These are phyloP conservation scores for Diddensiella caesifluorescens DNA, from an alignment of 805 yeast genomes.

Conservation along the genomic window DNA sequence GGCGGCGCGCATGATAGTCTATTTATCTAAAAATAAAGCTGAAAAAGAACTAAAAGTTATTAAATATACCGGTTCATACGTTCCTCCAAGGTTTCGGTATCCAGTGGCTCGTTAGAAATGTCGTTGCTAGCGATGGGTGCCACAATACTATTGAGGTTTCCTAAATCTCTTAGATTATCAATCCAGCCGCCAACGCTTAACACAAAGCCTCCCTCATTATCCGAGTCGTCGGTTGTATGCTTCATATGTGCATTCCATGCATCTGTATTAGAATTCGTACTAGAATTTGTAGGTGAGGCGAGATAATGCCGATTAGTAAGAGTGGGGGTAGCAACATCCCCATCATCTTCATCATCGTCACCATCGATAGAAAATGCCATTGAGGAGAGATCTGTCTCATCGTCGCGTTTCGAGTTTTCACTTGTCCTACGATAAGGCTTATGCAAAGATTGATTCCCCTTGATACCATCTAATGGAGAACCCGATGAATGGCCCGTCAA, in stretches of 20 bases:
- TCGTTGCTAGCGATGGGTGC: constrained; percentile 1
- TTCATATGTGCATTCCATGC: constrained; percentile 23
- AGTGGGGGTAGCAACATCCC: neutral
- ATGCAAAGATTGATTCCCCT: neutral
- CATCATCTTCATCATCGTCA: neutral
- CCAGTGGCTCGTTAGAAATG: neutral
- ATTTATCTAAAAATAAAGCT: neutral
- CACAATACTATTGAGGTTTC: constrained; percentile 6
- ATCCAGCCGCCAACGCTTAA: constrained; percentile 19
- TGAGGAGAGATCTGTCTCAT: constrained; percentile 13
- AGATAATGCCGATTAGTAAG: too few species aligned
- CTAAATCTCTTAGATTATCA: constrained; percentile 21
- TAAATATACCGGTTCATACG: constrained; percentile 3
- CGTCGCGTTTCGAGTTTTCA: neutral
- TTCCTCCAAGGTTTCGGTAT: constrained; percentile 5
- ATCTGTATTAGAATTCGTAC: constrained; percentile 5
- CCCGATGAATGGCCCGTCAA: too few species aligned
- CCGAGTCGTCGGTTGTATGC: constrained; percentile 17
- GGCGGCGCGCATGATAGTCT: constrained; percentile 5
- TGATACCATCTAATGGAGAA: neutral
- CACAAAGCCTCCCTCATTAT: constrained; percentile 23
- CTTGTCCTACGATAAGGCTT: neutral
- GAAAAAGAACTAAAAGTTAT: neutral
- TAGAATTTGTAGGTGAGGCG: constrained; percentile 3
- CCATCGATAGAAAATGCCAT: constrained; percentile 14